Conservation (phyloP, 306 rosid genomes). For the Myrica gale region DNA sequence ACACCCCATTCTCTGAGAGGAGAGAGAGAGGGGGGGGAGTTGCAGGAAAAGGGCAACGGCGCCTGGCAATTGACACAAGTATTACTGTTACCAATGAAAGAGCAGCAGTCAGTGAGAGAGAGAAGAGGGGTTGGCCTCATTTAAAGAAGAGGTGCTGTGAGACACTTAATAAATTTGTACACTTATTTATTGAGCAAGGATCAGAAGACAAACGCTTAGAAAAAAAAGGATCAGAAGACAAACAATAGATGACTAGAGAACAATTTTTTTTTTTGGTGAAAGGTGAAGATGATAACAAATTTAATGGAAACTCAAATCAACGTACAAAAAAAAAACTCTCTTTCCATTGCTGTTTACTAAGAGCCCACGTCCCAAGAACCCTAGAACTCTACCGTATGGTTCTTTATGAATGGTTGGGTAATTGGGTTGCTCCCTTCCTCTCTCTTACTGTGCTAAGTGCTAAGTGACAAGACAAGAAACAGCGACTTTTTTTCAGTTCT, state of each 20-base stretch:
- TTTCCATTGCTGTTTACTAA: not conserved
- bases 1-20: slow-evolving; percentile 30
- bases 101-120: slow-evolving; percentile 1
- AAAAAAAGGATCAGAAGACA: too few relatives aligned
- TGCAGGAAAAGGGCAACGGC: slow-evolving; percentile 45
- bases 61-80: slow-evolving; percentile 49
- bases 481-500: slow-evolving; percentile 61
- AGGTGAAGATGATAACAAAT: not conserved
- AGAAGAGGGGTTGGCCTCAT: slow-evolving; percentile 35
- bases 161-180: too few relatives aligned
- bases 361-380: slow-evolving; percentile 49
- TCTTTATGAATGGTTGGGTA: slow-evolving; percentile 35
- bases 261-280: too few relatives aligned
- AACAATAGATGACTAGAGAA: too few relatives aligned
- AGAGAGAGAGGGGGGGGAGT: slow-evolving; percentile 36
- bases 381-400: slow-evolving; percentile 48
- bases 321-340: not conserved
- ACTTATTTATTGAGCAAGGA: not conserved
- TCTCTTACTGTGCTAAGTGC: slow-evolving; percentile 40
- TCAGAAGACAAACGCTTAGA: too few relatives aligned
- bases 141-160: slow-evolving; percentile 41
- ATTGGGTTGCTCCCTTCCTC: slow-evolving; percentile 36
- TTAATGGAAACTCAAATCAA: slow-evolving; percentile 11
- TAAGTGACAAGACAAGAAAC: slow-evolving; percentile 73
- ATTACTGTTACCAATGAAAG: slow-evolving; percentile 56